These are phyloP conservation scores for Amphicarpaea edgeworthii DNA, from an alignment of 306 rosid genomes.

Conservation along the genomic window DNA sequence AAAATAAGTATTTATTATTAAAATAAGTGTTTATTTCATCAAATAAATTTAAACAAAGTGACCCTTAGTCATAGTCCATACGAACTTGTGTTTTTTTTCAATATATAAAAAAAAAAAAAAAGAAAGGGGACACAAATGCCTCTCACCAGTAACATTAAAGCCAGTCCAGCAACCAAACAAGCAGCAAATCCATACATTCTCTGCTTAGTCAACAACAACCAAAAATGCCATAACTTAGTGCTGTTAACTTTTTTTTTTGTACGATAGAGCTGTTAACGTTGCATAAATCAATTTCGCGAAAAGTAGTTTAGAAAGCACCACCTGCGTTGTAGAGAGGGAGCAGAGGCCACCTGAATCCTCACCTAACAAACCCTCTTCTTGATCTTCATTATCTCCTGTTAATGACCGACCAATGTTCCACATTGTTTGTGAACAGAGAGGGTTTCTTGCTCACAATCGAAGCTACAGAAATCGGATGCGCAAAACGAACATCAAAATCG, in stretches of 20 bases:
- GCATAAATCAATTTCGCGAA: slow-evolving; percentile 17
- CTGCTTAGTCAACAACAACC: slow-evolving; percentile 65
- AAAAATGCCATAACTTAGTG: slow-evolving; percentile 36
- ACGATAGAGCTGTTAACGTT: too few species aligned
- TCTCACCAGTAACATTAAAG: slow-evolving; percentile 84
- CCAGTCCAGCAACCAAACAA: slow-evolving; percentile 74
- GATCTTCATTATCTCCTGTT: slow-evolving; percentile 58
- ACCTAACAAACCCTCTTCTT: slow-evolving; percentile 60
- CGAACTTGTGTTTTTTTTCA: too few species aligned
- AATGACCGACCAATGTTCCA: slow-evolving; percentile 61
- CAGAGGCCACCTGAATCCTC: slow-evolving; percentile 71
- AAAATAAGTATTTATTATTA: too few species aligned
- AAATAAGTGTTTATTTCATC: too few species aligned
- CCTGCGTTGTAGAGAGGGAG: slow-evolving; percentile 81
- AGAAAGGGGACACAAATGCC: slow-evolving; percentile 16
- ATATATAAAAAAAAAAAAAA: neutral
- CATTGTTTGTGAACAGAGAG: slow-evolving; percentile 56
- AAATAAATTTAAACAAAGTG: too few species aligned
- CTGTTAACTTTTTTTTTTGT: too few species aligned
- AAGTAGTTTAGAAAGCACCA: slow-evolving; percentile 55
- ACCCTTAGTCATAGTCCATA: too few species aligned
- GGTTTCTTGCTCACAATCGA: neutral
- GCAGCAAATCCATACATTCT: slow-evolving; percentile 87
- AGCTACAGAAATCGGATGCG: slow-evolving; percentile 9
- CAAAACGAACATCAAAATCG: neutral